Conservation (phyloP, 2,329 filamentous ascomycete species). For the Fusarium sp. region DNA sequence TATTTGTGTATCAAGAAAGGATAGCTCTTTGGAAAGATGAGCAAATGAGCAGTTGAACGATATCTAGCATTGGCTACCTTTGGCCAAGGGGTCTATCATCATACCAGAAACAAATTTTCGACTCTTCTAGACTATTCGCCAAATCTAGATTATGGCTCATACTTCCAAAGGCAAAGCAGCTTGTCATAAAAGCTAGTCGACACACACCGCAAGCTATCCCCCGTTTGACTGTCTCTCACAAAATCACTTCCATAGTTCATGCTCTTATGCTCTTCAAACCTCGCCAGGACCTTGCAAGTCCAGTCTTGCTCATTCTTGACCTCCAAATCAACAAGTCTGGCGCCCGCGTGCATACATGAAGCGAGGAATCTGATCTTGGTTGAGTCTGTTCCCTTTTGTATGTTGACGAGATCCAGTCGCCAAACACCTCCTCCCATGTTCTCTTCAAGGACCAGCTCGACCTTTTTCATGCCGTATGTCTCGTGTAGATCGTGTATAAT, state of each 20-base stretch:
- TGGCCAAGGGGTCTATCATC: not conserved
- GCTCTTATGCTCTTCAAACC: constrained; percentile 87
- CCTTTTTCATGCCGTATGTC: constrained; percentile 56
- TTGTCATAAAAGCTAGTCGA: constrained; percentile 84
- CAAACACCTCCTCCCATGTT: constrained; percentile 87
- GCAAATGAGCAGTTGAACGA: not conserved
- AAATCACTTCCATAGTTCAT: constrained; percentile 95
- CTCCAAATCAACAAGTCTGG: constrained; percentile 68
- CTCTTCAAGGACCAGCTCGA: constrained; percentile 69
- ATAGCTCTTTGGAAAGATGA: not conserved
- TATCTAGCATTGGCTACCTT: not conserved
- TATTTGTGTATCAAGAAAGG: not conserved
- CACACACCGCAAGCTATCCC: constrained; percentile 60
- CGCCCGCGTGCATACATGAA: constrained; percentile 94
- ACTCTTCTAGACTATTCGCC: not conserved
- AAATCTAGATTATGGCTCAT: constrained; percentile 18
- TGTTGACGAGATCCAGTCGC: constrained; percentile 75
- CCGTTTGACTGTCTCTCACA: constrained; percentile 53
- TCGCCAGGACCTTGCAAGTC: constrained; percentile 72
- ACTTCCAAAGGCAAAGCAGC: constrained; percentile 74
- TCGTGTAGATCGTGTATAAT: constrained; percentile 57
- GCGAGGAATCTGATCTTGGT: constrained; percentile 70
- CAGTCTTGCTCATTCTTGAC: constrained; percentile 59
- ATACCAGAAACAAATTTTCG: not conserved
- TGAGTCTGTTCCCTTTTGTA: constrained; percentile 42